A percentile compares a stretch with the other conserved stretches of the same genome.
Evolutionary conservation across 2,329 filamentous ascomycete genomes (phyloP).

Genomic region (Aspergillus intermedius): DNA sequence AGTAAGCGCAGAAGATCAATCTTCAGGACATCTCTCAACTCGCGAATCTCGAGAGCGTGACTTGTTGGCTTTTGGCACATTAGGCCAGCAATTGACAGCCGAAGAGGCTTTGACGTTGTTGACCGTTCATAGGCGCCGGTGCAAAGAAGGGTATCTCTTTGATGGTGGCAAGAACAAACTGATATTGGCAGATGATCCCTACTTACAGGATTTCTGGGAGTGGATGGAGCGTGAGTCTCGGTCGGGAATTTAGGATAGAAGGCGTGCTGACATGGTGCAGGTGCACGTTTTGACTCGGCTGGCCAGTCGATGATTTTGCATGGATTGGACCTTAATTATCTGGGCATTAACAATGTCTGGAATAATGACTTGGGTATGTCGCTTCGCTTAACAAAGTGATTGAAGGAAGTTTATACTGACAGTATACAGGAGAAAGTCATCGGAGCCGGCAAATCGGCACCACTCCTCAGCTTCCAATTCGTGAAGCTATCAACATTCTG

Average conservation of each 20-base stretch:
- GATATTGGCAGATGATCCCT: slow-evolving; percentile 51
- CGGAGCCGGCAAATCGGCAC: slow-evolving; percentile 25
- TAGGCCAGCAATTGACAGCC: slow-evolving; percentile 24
- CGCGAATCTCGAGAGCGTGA: slow-evolving; percentile 33
- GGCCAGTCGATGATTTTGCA: slow-evolving; percentile 51
- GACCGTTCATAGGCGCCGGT: slow-evolving; percentile 42
- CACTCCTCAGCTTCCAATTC: slow-evolving; percentile 9
- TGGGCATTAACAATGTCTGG: slow-evolving; percentile 56
- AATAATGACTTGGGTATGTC: slow-evolving; percentile 47
- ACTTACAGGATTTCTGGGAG: slow-evolving; percentile 54
- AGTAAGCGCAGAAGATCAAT: background rate
- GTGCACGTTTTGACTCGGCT: slow-evolving; percentile 33
- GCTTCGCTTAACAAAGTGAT: background rate
- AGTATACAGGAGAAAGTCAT: slow-evolving; percentile 24
- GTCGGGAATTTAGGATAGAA: background rate
- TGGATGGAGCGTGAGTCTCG: slow-evolving; percentile 45
- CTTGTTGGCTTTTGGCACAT: slow-evolving; percentile 21
- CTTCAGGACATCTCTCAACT: slow-evolving; percentile 26
- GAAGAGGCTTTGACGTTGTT: slow-evolving; percentile 36
- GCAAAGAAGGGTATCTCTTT: slow-evolving; percentile 49
- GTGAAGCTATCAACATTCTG: slow-evolving; percentile 44
- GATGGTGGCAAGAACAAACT: slow-evolving; percentile 50
- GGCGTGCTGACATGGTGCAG: slow-evolving; percentile 20
- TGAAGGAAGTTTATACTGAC: background rate
- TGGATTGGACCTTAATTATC: slow-evolving; percentile 53